Evolutionary conservation across 2,329 filamentous ascomycete genomes (phyloP), one percentile per base, ranked within the genome.

Genomic region (Metarhizium robertsii): DNA sequence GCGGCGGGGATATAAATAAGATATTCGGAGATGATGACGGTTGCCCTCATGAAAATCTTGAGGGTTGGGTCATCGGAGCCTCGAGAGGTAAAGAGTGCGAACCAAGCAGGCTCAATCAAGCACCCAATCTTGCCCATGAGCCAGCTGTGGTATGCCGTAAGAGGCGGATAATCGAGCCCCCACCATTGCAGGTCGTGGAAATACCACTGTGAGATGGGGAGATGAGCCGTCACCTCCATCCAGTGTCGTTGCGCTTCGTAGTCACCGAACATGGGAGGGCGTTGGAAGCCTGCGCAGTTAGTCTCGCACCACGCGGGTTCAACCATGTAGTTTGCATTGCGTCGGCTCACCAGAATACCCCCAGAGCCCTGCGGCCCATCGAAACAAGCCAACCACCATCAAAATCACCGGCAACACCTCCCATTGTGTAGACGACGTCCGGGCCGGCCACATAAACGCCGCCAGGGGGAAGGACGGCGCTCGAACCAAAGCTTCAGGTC

Each of bases 131-230:
- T 88, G 60, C 94, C 94, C 58, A 95, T 75, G n/a, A 94, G 67
- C 92, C 92, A 97, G 75, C 92, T 96, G 72, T 99, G 94, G 73
- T 99, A 99, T 53, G 94, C 95, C 53, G 94, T 99, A 73, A 99
- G 80, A 53, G 94, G 94, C 55, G 94, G 94, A 70, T 99, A 99
- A 73, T 99, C 94, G 61, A 99, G 79, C 0, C 95, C 95, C 94
- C 94, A 99, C 86, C 92, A 99, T 66, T 92, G 80, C 48, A 97
- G 77, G 68, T 99, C 92, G 70, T 99, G 90, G 67, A 95, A 96
- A 71, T 99, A 99, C 94, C 95, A 99, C 70, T 94, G 88, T 11
- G 90, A 94, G 42, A 95, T 79, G 14, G 94, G 94, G 2, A 99
- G 77, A 57, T 96, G 84, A 8, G 84, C 88, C 2, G 94, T 96